These are phyloP conservation scores for Collybia nuda DNA, from an alignment of 768 basidiomycete genomes.

Conservation along the genomic window DNA sequence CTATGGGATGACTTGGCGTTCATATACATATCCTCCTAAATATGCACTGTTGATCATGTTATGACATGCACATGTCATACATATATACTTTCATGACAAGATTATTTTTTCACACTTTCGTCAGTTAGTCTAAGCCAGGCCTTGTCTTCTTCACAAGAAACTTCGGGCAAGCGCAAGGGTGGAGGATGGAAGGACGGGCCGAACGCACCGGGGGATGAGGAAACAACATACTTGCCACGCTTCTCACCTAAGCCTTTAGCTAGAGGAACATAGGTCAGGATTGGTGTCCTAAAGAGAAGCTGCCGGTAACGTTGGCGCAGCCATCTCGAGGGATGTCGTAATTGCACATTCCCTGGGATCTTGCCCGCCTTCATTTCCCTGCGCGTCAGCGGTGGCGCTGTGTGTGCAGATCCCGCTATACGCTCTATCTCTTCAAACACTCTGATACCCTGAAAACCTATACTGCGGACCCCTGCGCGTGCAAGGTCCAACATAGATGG, in stretches of 20 bases:
- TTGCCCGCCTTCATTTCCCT: slow-evolving; percentile 22
- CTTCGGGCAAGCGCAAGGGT: slow-evolving; percentile 23
- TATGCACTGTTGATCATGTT: no score
- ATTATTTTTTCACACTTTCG: no score
- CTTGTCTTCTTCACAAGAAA: slow-evolving; percentile 24
- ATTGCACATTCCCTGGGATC: background rate
- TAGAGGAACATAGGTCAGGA: slow-evolving; percentile 37
- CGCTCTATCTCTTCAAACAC: slow-evolving; percentile 45
- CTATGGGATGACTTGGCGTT: background rate
- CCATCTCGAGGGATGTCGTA: slow-evolving; percentile 44
- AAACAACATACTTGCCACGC: slow-evolving; percentile 25
- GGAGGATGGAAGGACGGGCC: slow-evolving; percentile 19
- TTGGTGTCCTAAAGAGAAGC: slow-evolving; percentile 61
- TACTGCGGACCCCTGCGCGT: slow-evolving; percentile 26
- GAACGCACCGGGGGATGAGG: slow-evolving; percentile 28
- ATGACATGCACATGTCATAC: no score
- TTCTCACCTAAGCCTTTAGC: slow-evolving; percentile 6
- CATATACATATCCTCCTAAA: no score
- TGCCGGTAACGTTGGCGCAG: slow-evolving; percentile 54
- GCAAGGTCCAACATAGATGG: slow-evolving; percentile 9
- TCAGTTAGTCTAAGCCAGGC: slow-evolving; percentile 31
- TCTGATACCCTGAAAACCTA: slow-evolving; percentile 41
- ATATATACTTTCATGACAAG: no score
- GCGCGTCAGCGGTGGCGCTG: slow-evolving; percentile 27
- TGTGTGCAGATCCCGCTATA: slow-evolving; percentile 35